Evolutionary conservation across 2,329 filamentous ascomycete species (phyloP).

Genomic region (Fusarium vanettenii): DNA sequence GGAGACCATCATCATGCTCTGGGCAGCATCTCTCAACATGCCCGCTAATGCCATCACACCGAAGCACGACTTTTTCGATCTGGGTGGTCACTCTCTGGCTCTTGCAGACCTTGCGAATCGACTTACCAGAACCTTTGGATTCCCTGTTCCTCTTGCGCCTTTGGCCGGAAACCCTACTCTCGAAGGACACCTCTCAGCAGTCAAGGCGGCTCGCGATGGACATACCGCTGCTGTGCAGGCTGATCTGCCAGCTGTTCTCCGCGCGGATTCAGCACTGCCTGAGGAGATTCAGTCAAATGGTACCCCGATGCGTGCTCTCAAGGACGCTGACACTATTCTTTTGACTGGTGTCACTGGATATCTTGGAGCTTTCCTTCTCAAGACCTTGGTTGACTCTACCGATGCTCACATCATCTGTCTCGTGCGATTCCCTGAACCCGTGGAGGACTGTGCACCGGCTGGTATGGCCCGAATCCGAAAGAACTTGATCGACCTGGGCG

Average conservation of each 20-base stretch:
- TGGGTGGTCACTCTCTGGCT: constrained; percentile 82
- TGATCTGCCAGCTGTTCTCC: constrained; percentile 76
- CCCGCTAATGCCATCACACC: constrained; percentile 70
- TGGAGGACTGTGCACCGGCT: constrained; percentile 70
- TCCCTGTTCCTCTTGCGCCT: constrained; percentile 76
- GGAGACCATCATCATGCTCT: constrained; percentile 76
- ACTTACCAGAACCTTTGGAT: constrained; percentile 76
- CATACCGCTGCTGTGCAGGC: constrained; percentile 81
- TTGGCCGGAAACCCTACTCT: constrained; percentile 79
- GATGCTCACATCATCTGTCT: constrained; percentile 78
- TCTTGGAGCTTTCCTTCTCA: constrained; percentile 79
- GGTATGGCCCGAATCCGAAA: constrained; percentile 79
- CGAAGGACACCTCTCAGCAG: constrained; percentile 76
- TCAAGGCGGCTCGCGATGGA: constrained; percentile 77
- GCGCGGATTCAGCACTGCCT: constrained; percentile 74
- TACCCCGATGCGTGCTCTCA: constrained; percentile 67
- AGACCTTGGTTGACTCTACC: constrained; percentile 74
- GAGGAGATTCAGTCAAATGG: constrained; percentile 73
- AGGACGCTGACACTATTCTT: constrained; percentile 75
- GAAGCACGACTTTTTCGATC: constrained; percentile 83
- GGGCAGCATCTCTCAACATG: constrained; percentile 78
- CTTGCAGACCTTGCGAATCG: constrained; percentile 82
- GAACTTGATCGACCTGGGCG: constrained; percentile 80
- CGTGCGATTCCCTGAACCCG: constrained; percentile 77
- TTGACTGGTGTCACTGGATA: constrained; percentile 83